phyloP scores from a whole-genome alignment of 345 rosid species.

The Bruguiera sexangula region DNA sequence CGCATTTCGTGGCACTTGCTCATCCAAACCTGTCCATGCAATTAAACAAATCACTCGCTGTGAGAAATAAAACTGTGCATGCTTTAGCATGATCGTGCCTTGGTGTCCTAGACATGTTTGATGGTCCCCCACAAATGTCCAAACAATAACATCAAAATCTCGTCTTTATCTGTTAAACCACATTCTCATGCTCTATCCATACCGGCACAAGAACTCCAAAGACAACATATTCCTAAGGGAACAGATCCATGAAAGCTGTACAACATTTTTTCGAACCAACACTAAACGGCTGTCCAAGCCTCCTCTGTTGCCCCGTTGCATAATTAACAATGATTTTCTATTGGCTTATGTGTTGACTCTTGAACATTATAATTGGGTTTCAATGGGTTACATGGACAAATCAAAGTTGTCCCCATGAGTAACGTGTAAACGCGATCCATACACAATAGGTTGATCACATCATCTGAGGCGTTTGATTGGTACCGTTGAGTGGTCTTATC shows the following conservation, averaged over 20 bases:
- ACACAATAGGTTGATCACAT: neutral
- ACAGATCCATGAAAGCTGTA: neutral
- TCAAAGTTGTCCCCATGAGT: too few species aligned
- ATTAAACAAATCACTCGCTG: neutral
- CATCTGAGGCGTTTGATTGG: neutral
- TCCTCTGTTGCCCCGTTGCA: too few species aligned
- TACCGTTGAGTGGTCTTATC: slow-evolving; percentile 18
- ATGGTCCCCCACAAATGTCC: slow-evolving; percentile 4
- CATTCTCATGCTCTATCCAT: neutral
- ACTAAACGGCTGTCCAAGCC: too few species aligned
- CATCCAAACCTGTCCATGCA: slow-evolving; percentile 13
- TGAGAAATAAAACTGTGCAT: neutral
- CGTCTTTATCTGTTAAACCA: neutral
- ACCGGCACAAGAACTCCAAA: neutral
- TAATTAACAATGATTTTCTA: neutral
- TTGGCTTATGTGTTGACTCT: slow-evolving; percentile 3
- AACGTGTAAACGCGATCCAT: neutral
- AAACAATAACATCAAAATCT: neutral
- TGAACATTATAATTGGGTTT: neutral
- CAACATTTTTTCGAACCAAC: too few species aligned
- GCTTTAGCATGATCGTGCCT: neutral
- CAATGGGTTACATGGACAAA: neutral
- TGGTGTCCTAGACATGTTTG: neutral
- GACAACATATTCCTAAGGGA: too few species aligned
- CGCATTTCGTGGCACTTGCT: too few species aligned